phyloP scores from a whole-genome alignment of 768 basidiomycete genomes.

The Amanita polypyramis region DNA sequence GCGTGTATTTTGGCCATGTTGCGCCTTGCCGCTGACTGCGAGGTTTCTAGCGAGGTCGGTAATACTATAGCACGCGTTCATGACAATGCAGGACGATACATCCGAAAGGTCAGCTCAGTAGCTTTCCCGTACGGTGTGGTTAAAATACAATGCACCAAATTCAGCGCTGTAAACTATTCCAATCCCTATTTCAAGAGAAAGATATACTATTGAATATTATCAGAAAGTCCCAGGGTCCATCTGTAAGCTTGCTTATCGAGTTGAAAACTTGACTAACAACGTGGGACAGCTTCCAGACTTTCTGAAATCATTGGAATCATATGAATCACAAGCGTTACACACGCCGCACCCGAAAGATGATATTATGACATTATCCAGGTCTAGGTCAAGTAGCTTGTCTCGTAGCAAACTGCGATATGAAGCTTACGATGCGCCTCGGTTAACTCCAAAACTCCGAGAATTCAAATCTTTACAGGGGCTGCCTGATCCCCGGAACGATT shows the following conservation, averaged over 20 bases:
- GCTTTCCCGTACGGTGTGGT: not conserved
- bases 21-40: slow-evolving; percentile 40
- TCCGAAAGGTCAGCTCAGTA: slow-evolving; percentile 38
- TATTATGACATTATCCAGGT: slow-evolving; percentile 4
- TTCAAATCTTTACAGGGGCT: not conserved
- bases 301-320: slow-evolving; percentile 34
- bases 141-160: slow-evolving; percentile 7
- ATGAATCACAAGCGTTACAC: slow-evolving; percentile 11
- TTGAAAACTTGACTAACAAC: slow-evolving; percentile 2
- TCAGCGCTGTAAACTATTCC: slow-evolving; percentile 67
- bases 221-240: not conserved
- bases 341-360: slow-evolving; percentile 1
- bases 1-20: slow-evolving; percentile 65
- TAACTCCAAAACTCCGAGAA: slow-evolving; percentile 12
- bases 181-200: slow-evolving; percentile 34
- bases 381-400: slow-evolving; percentile 9
- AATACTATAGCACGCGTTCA: slow-evolving; percentile 13
- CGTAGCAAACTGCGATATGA: slow-evolving; percentile 51
- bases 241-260: not conserved
- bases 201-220: slow-evolving; percentile 36
- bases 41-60: not conserved
- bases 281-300: slow-evolving; percentile 61
- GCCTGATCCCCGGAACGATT: not conserved
- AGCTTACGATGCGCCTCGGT: slow-evolving; percentile 57
- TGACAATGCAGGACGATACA: slow-evolving; percentile 39